Percentiles rank a stretch among this genome's conserved stretches.
These are phyloP conservation scores for Zopfia rhizophila DNA, from an alignment of 2,329 filamentous ascomycete genomes.

Conservation along the genomic window DNA sequence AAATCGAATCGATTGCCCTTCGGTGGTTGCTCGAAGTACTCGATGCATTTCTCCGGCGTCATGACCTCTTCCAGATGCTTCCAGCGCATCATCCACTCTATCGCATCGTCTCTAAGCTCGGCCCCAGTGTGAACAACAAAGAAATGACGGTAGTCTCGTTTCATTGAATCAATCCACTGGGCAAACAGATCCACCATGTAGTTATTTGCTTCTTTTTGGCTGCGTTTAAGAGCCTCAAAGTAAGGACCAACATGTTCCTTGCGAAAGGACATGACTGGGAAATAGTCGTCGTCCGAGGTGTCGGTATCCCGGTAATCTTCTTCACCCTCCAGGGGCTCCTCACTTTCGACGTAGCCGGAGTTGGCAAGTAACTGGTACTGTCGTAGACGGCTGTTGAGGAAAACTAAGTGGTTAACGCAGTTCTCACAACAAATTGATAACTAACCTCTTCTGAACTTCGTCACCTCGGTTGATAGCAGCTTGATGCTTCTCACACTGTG, in stretches of 20 bases:
- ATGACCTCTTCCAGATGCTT: conserved; percentile 41
- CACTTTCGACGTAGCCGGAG: conserved; percentile 40
- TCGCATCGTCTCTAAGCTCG: background rate
- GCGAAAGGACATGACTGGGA: conserved; percentile 42
- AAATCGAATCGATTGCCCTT: conserved; percentile 11
- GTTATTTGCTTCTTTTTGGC: conserved; percentile 35
- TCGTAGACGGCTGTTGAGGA: conserved; percentile 25
- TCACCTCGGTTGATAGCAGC: conserved; percentile 30
- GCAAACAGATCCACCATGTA: conserved; percentile 41
- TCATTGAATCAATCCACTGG: conserved; percentile 30
- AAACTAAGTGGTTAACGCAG: background rate
- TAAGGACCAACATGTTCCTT: conserved; percentile 35
- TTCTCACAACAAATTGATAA: background rate
- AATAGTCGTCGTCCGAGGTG: conserved; percentile 30
- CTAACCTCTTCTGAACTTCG: conserved; percentile 27
- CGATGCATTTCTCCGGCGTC: conserved; percentile 36
- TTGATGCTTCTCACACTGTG: conserved; percentile 30
- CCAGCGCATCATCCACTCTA: conserved; percentile 34
- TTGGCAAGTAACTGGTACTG: conserved; percentile 37
- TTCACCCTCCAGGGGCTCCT: conserved; percentile 13
- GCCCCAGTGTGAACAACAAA: conserved; percentile 46
- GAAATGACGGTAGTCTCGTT: conserved; percentile 42
- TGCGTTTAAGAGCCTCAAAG: conserved; percentile 30
- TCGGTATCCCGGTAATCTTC: background rate
- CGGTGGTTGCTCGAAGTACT: conserved; percentile 32